A percentile compares a stretch with the other conserved stretches of the same genome.
Evolutionary conservation across 2,329 filamentous ascomycete species (phyloP).

Genomic region (Beauveria scarabaeidicola): DNA sequence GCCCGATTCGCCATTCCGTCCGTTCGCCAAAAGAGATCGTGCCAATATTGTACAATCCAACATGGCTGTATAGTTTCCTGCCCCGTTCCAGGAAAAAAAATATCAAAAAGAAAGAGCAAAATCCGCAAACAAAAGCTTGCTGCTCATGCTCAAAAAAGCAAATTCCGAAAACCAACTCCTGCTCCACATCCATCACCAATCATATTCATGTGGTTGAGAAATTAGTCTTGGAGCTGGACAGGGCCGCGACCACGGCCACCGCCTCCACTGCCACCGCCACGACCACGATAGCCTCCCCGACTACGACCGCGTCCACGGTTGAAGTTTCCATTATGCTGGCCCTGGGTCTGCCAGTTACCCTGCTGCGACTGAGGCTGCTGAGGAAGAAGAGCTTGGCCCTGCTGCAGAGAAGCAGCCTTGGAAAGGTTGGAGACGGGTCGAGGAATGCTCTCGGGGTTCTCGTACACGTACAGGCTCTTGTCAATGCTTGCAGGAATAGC

Average conservation of each 20-base stretch:
- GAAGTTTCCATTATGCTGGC: slow-evolving; percentile 28
- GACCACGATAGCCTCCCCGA: slow-evolving; percentile 29
- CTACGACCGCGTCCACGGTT: slow-evolving; percentile 30
- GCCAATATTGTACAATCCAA: slow-evolving; percentile 38
- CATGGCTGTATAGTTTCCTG: slow-evolving; percentile 11
- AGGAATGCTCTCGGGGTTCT: slow-evolving; percentile 89
- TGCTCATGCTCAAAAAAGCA: slow-evolving; percentile 18
- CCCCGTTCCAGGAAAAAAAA: slow-evolving; percentile 13
- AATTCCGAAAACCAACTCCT: slow-evolving; percentile 14
- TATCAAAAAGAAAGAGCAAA: slow-evolving; percentile 21
- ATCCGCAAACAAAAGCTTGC: slow-evolving; percentile 8
- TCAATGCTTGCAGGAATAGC: slow-evolving; percentile 93
- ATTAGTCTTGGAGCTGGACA: slow-evolving; percentile 27
- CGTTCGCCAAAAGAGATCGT: slow-evolving; percentile 26
- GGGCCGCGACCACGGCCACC: slow-evolving; percentile 23
- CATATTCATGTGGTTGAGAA: slow-evolving; percentile 19
- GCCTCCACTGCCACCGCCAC: slow-evolving; percentile 22
- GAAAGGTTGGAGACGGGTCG: slow-evolving; percentile 57
- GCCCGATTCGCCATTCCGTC: slow-evolving; percentile 26
- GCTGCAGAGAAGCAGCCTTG: slow-evolving; percentile 19
- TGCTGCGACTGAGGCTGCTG: slow-evolving; percentile 24
- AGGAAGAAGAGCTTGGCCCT: slow-evolving; percentile 19
- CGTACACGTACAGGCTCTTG: slow-evolving; percentile 97
- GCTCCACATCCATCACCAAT: slow-evolving; percentile 19
- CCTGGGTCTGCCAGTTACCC: slow-evolving; percentile 35